Evolutionary conservation across 768 basidiomycete species (phyloP), one percentile per base, ranked within the genome.

Genomic region (Clavulina sp.): DNA sequence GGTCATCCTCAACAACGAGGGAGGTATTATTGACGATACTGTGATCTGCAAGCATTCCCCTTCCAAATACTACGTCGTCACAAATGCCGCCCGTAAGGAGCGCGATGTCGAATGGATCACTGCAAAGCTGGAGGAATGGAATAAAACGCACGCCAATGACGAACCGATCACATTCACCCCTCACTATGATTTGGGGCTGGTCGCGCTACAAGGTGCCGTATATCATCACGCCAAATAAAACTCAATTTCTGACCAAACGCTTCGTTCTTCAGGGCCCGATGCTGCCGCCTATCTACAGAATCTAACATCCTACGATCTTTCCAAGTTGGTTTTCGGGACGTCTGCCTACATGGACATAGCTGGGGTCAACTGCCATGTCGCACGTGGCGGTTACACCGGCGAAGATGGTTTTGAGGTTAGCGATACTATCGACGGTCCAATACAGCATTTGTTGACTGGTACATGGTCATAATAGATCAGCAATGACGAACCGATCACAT

Each of bases 371-470:
- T 73, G 86, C 32, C 89, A 97, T 61, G 77, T 97, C 29, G 84
- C 89, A 5, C 78, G 95, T 16, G 87, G 89, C 28, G 95, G 95
- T 3, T 99, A 99, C 66, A 97, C 95, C 0, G 95, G 95, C 7
- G 95, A 99, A 67, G 95, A 99, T 64, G 95, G 95, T 0, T 97
- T 99, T 58, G 95, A 99, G 73, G 89, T 80, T 24, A 53, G 68
- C 28, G n/a, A n/a, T n/a, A n/a, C n/a, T n/a, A n/a, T n/a, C n/a
- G n/a, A n/a, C n/a, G n/a, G n/a, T n/a, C n/a, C n/a, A n/a, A n/a
- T n/a, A n/a, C n/a, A n/a, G n/a, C 58, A 61, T 26, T 63, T 68
- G 38, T 77, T 78, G 59, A 63, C 95, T 2, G 66, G 67, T 6
- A 78, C 81, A 58, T 96, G 89, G 89, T 92, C 92, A 59, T 69